Evolutionary conservation across 345 rosid species (phyloP).

Genomic region (Rubroshorea leprosula): DNA sequence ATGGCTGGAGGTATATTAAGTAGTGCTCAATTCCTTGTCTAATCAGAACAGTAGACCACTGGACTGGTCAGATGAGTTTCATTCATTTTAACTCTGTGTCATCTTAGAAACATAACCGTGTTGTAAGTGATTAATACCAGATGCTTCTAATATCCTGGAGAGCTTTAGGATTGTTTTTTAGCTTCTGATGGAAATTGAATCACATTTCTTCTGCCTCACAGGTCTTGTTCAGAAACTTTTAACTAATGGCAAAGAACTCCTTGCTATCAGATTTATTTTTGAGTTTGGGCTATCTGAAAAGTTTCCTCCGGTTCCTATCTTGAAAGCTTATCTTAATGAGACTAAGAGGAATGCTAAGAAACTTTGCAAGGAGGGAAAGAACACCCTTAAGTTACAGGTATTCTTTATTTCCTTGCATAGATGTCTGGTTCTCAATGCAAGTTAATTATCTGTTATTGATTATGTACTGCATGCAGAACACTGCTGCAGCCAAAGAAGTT

Average conservation of each 20-base stretch:
- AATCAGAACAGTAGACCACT: not conserved
- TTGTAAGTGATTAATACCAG: not conserved
- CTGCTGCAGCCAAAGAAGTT: slow-evolving; percentile 48
- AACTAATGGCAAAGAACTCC: slow-evolving; percentile 36
- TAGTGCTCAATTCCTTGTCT: not conserved
- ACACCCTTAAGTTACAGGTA: slow-evolving; percentile 45
- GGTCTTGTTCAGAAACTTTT: slow-evolving; percentile 55
- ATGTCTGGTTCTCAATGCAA: not conserved
- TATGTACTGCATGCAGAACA: slow-evolving; percentile 36
- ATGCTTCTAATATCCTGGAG: not conserved
- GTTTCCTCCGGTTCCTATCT: slow-evolving; percentile 47
- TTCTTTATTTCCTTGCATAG: slow-evolving; percentile 10
- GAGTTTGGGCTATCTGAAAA: slow-evolving; percentile 54
- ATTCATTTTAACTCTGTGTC: not conserved
- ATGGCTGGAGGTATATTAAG: too few relatives aligned
- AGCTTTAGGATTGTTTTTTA: not conserved
- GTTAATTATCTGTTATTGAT: not conserved
- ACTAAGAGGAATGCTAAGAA: slow-evolving; percentile 26
- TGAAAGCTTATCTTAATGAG: slow-evolving; percentile 44
- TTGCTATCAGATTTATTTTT: slow-evolving; percentile 53
- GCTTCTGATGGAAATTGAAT: slow-evolving; percentile 15
- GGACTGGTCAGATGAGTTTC: not conserved
- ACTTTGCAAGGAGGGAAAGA: slow-evolving; percentile 33
- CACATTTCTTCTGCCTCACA: slow-evolving; percentile 20
- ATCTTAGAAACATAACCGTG: not conserved